Base-by-base conservation (phyloP, 2,329 filamentous ascomycete genomes). In the Colletotrichum sp. region DNA sequence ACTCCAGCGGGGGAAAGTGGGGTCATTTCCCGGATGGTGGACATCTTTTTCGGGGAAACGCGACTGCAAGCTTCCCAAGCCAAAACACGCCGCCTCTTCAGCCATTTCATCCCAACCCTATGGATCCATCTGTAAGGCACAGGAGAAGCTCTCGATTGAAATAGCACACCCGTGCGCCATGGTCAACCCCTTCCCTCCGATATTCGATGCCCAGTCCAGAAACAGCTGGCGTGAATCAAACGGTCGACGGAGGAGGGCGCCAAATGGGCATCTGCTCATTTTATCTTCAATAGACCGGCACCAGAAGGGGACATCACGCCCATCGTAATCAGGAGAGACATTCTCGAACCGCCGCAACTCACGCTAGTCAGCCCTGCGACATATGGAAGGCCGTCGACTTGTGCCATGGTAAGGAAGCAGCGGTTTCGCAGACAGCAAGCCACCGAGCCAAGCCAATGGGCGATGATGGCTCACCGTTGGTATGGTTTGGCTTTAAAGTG, bases 81-180 rank as follows among this genome's bases (percentile, higher is more conserved):
- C 60, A 30, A 75, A 75, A 67, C 52, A 75, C 68, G 62, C 68
- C 72, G 63, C 66, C 67, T 49, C 21, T 28, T 15, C 60, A 60
- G 26, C 67, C 44, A 18, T 26, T 18, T 16, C 18, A 71, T 16
- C 44, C 52, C 66, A 24, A 55, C 32, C 21, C 13, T 62, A 24
- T 24, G 32, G 59, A 26, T 64, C 64, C 39, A 67, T 32, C 39
- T 52, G 39, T 67, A 62, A 57, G 71, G 64, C 71, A 44, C 39
- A 63, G 57, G n/a, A 34, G 60, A 12, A 12, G 28, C 21, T 59
- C n/a, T 59, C 26, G 52, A 24, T 28, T 32, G 32, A 34, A 21
- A 70, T 74, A 63, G n/a, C 28, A 26, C 26, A 36, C 60, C 49
- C 24, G 21, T 49, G 60, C 60, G 62, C 34, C 9, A 24, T 64